phyloP scores from a whole-genome alignment of 352 stramenopile species.

The Phytophthora hibernalis region DNA sequence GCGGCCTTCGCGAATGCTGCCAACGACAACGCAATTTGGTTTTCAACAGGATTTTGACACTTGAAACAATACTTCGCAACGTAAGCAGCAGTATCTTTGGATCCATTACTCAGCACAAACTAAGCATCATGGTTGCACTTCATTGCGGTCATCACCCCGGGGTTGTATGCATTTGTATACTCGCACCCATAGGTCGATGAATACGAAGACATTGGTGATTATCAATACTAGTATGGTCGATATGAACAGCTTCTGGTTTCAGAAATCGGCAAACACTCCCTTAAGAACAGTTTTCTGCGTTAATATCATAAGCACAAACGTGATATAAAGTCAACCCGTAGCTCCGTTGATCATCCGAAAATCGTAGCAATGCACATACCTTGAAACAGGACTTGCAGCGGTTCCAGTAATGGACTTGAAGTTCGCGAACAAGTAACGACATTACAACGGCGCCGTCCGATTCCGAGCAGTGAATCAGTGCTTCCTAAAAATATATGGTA shows the following conservation, averaged over 20 bases:
- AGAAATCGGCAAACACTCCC: conserved; percentile 32
- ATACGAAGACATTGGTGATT: neutral
- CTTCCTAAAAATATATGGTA: no score
- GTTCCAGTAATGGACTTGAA: conserved; percentile 24
- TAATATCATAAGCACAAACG: neutral
- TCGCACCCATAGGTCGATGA: conserved; percentile 26
- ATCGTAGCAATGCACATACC: neutral
- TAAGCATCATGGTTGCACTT: conserved; percentile 42
- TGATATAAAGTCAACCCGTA: neutral
- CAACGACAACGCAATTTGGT: conserved; percentile 8
- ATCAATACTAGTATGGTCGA: neutral
- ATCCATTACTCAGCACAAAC: conserved; percentile 14
- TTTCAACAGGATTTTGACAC: conserved; percentile 28
- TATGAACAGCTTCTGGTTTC: conserved; percentile 16
- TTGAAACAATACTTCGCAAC: conserved; percentile 33
- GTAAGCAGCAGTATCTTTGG: conserved; percentile 27
- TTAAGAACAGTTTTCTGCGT: conserved; percentile 19
- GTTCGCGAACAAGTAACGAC: conserved; percentile 13
- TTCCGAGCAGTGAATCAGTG: no score
- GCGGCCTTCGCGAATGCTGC: conserved; percentile 18
- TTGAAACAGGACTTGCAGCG: conserved; percentile 32
- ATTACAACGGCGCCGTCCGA: neutral
- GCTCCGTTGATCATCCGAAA: no score
- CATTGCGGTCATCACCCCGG: conserved; percentile 9
- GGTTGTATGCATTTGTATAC: conserved; percentile 45